A percentile compares a stretch with the other conserved stretches of the same genome.
Conservation (phyloP, 495 filamentous ascomycete genomes). For the Aspergillus bridgeri region DNA sequence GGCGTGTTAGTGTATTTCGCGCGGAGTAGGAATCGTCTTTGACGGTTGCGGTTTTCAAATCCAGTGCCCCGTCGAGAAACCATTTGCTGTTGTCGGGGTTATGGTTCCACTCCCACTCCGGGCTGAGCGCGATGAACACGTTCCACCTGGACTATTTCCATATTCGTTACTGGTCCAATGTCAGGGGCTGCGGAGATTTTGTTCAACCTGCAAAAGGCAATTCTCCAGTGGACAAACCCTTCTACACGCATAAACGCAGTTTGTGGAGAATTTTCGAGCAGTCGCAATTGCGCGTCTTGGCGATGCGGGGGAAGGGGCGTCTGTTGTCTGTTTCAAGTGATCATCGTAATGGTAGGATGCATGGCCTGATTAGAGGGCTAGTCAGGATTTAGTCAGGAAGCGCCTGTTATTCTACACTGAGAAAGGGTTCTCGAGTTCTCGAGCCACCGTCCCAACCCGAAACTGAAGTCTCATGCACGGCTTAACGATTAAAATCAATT, state of each 20-base stretch:
- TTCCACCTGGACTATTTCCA: neutral
- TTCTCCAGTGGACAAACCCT: neutral
- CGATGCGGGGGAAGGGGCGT: neutral
- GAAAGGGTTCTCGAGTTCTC: too few species aligned
- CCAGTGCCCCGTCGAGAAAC: conserved; percentile 30
- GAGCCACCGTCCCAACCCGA: too few species aligned
- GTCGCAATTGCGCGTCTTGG: neutral
- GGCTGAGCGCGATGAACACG: conserved; percentile 20
- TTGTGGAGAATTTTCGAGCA: neutral
- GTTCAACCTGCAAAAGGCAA: neutral
- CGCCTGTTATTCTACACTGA: too few species aligned
- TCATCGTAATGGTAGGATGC: too few species aligned
- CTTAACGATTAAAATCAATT: too few species aligned
- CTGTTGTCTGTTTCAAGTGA: neutral
- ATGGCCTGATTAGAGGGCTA: too few species aligned
- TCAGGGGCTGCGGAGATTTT: neutral
- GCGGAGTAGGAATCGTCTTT: conserved; percentile 52
- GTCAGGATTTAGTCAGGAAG: too few species aligned
- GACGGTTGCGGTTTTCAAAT: conserved; percentile 47
- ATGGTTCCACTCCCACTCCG: conserved; percentile 62
- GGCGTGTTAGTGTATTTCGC: conserved; percentile 54
- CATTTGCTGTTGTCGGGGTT: conserved; percentile 46
- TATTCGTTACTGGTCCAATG: neutral
- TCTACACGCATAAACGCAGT: neutral
- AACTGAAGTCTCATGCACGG: too few species aligned